phyloP scores from a whole-genome alignment of 2,329 filamentous ascomycete species.

The Rhytidhysteron rufulum region DNA sequence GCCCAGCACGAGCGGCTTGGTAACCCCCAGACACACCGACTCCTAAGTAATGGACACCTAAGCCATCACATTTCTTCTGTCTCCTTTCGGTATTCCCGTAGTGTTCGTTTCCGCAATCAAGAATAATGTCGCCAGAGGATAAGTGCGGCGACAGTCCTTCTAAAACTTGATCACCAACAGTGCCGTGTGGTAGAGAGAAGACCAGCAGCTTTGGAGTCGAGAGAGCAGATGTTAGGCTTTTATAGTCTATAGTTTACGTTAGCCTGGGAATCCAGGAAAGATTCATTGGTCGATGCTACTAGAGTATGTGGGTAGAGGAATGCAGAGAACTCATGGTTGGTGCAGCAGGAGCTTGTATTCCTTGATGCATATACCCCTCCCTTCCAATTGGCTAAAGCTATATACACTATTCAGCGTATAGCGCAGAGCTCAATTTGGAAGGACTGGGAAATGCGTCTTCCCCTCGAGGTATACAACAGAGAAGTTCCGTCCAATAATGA shows the following conservation, averaged over 20 bases:
- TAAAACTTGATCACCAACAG: conserved; percentile 46
- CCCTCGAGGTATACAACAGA: neutral
- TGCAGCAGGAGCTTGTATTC: too few species aligned
- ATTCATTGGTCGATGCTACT: too few species aligned
- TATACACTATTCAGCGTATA: too few species aligned
- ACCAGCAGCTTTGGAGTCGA: conserved; percentile 49
- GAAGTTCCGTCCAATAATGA: neutral
- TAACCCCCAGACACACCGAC: conserved; percentile 68
- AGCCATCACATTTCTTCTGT: conserved; percentile 53
- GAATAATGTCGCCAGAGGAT: conserved; percentile 59
- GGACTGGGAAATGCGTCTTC: too few species aligned
- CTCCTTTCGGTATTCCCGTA: conserved; percentile 62
- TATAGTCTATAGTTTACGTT: conserved; percentile 44
- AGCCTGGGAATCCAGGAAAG: too few species aligned
- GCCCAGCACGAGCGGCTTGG: conserved; percentile 62
- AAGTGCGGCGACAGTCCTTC: conserved; percentile 50
- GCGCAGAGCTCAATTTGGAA: conserved; percentile 18
- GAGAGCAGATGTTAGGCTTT: conserved; percentile 48
- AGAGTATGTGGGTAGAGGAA: too few species aligned
- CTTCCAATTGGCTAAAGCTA: too few species aligned
- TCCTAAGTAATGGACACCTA: conserved; percentile 63
- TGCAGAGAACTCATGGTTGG: too few species aligned
- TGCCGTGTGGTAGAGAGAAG: conserved; percentile 51
- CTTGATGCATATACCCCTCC: too few species aligned
- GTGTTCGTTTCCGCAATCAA: conserved; percentile 67